Evolutionary conservation across 805 yeast genomes (phyloP), one percentile per base, ranked within the genome.

Genomic region (Barnettozyma sp.): DNA sequence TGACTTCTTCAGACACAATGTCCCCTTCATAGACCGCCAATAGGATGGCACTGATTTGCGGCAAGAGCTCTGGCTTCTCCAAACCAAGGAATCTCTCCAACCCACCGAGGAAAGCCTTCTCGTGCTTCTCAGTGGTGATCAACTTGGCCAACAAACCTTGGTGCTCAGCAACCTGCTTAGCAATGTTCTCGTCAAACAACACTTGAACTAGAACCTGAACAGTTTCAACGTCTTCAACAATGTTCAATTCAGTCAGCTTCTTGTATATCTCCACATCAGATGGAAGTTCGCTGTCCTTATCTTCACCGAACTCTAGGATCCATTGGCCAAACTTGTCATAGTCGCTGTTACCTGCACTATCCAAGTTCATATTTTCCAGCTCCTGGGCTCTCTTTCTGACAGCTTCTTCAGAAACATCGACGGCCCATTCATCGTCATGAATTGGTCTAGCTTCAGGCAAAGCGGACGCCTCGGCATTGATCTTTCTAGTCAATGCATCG

Each of bases 341-440:
- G 39, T 69, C 68, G 43, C 66, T 50, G 35, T 63, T 70, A 37
- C 56, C 71, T 38, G 60, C 62, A 36, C 56, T 49, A 46, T 51
- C 60, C 40, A 71, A 58, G 28, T 64, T 51, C 40, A 74, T 65
- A 17, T 78, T 86, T 62, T 86, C 94, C 46, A 87, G 70, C 59
- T 84, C 94, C 51, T 76, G 66, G 30, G 95, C 95, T 65, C 98
- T 83, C 30, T 83, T 86, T 56, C 82, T 79, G 46, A 90, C 85
- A 40, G 97, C 97, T 65, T 87, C 97, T 60, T 84, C 92, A 33
- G 95, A 83, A 74, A 88, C 85, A 61, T 90, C 98, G 28, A 88
- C 95, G 14, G 96, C 86, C 97, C 97, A 90, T 48, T 85, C 95
- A 49, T 84, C 97, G 56, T 87, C 95, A 45, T 79, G 78, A 36